Conservation (phyloP, 2,329 filamentous ascomycete genomes). For the Monosporascus sp. region DNA sequence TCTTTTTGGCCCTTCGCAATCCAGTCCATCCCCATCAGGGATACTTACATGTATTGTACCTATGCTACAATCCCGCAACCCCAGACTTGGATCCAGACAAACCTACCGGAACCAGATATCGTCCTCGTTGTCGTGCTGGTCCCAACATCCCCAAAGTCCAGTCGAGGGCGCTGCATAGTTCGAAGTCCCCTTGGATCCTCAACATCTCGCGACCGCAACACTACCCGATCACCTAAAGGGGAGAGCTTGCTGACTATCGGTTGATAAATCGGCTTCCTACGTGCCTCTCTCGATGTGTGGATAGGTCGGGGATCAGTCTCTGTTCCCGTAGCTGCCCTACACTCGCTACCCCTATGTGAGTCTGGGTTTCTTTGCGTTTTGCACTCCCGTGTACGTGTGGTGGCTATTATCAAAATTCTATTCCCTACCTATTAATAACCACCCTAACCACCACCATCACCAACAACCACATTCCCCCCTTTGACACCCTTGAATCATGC, state of each 20-base stretch:
- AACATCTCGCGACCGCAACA: not conserved
- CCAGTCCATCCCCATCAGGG: too few species aligned
- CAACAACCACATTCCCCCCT: not conserved
- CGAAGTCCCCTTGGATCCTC: too few species aligned
- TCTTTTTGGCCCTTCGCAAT: not conserved
- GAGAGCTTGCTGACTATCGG: not conserved
- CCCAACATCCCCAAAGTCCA: not conserved
- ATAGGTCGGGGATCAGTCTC: not conserved
- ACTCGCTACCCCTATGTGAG: not conserved
- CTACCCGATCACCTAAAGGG: not conserved
- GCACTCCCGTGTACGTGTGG: not conserved
- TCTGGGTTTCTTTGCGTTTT: not conserved
- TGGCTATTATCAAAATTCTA: not conserved
- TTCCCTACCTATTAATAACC: not conserved
- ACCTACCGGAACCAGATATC: not conserved
- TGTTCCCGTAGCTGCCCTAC: not conserved
- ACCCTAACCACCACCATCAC: not conserved
- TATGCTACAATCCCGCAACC: not conserved
- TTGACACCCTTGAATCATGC: not conserved
- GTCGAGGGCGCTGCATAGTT: not conserved
- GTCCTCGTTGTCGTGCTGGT: not conserved
- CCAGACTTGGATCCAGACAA: not conserved
- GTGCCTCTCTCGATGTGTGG: not conserved
- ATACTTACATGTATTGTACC: not conserved
- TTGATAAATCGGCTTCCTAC: not conserved